Conservation (phyloP, 1,284 basidiomycete genomes). For the Hymenochaete sp. region DNA sequence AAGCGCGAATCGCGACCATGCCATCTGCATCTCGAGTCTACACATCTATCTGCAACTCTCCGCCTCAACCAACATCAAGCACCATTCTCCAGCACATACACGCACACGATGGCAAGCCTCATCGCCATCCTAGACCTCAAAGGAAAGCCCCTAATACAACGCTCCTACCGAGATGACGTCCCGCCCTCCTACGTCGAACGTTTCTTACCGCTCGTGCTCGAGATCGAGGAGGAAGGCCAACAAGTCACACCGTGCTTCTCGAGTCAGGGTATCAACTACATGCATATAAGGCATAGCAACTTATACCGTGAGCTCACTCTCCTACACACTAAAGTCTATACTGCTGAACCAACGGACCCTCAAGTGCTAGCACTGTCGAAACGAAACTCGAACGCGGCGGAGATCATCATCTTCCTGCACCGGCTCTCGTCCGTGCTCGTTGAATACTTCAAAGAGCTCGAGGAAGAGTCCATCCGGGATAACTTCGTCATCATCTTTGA, state of each 20-base stretch:
- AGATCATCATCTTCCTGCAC: conserved; percentile 96
- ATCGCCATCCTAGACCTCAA: conserved; percentile 97
- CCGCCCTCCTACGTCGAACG: conserved; percentile 82
- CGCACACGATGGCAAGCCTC: conserved; percentile 44
- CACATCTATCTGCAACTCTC: no score
- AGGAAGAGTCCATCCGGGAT: conserved; percentile 98
- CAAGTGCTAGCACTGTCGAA: conserved; percentile 92
- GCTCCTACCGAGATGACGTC: conserved; percentile 97
- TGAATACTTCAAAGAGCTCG: conserved; percentile 99
- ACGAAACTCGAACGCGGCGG: conserved; percentile 92
- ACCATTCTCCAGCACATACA: no score
- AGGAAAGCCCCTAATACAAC: conserved; percentile 96
- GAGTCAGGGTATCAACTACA: conserved; percentile 90
- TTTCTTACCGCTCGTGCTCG: conserved; percentile 90
- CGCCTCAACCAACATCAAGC: no score
- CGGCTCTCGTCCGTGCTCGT: conserved; percentile 83
- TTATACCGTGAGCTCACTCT: conserved; percentile 72
- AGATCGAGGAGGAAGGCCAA: conserved; percentile 96
- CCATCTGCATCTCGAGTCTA: no score
- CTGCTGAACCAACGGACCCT: conserved; percentile 7
- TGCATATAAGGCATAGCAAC: conserved; percentile 98
- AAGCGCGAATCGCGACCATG: no score
- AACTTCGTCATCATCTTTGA: conserved; percentile 99
- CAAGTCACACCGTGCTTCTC: conserved; percentile 95
- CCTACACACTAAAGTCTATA: neutral